phyloP scores from a whole-genome alignment of 2,329 filamentous ascomycete species.

The Hymenoscyphus infarciens region DNA sequence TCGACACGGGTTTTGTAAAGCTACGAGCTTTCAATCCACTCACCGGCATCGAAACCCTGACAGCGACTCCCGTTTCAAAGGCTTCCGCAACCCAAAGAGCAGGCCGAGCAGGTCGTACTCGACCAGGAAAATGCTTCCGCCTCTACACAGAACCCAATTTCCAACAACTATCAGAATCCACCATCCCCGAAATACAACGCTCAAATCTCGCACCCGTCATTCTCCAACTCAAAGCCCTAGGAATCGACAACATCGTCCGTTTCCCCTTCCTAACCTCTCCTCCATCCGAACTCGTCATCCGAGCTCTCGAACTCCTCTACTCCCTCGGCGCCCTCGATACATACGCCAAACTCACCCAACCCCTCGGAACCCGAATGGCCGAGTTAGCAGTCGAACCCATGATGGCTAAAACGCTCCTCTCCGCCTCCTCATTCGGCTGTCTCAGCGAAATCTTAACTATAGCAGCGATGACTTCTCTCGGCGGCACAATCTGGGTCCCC shows the following conservation, averaged over 20 bases:
- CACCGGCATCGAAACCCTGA: constrained; percentile 85
- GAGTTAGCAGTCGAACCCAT: constrained; percentile 92
- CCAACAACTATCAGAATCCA: constrained; percentile 63
- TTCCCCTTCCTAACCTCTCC: constrained; percentile 88
- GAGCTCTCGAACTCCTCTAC: constrained; percentile 83
- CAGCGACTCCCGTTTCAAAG: constrained; percentile 77
- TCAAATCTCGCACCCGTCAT: constrained; percentile 86
- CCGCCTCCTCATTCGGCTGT: constrained; percentile 71
- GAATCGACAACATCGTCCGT: constrained; percentile 88
- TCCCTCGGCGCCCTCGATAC: constrained; percentile 82
- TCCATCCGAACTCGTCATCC: constrained; percentile 77
- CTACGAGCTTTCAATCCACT: constrained; percentile 78
- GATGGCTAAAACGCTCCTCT: constrained; percentile 85
- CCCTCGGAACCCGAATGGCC: constrained; percentile 86
- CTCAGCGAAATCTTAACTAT: constrained; percentile 85
- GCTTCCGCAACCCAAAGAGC: constrained; percentile 90
- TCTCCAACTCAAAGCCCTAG: constrained; percentile 88
- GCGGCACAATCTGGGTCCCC: constrained; percentile 78
- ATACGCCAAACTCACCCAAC: constrained; percentile 85
- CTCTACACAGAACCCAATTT: constrained; percentile 80
- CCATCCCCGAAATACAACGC: constrained; percentile 85
- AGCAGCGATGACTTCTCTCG: constrained; percentile 87
- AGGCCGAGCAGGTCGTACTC: constrained; percentile 84
- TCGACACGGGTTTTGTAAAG: constrained; percentile 91
- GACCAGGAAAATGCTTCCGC: constrained; percentile 88